Percentiles rank a stretch among this genome's conserved stretches.
phyloP scores from a whole-genome alignment of 164 flowering plant species.

The Macadamia integrifolia region DNA sequence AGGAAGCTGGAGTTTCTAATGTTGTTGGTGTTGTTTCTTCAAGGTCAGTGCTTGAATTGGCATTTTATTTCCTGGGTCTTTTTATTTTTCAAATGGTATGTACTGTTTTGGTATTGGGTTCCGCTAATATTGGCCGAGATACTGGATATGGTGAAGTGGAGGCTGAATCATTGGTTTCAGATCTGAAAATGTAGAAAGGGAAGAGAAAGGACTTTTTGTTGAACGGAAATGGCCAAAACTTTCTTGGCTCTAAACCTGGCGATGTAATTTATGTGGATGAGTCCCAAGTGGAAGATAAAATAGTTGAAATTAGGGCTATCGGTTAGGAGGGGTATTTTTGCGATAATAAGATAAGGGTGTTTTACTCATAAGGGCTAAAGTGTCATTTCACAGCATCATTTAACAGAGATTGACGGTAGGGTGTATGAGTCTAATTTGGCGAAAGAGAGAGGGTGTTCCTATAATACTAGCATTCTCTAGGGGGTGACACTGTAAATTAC shows the following conservation, averaged over 20 bases:
- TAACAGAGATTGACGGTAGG: no score
- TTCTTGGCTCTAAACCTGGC: conserved; percentile 9
- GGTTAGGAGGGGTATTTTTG: conserved; percentile 44
- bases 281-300: conserved; percentile 35
- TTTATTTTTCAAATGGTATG: conserved; percentile 57
- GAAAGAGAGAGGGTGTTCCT: no score
- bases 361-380: no score
- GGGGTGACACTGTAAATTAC: no score
- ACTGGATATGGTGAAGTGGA: conserved; percentile 9
- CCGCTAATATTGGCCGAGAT: conserved; percentile 17
- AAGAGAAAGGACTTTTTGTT: conserved; percentile 11
- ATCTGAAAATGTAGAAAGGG: conserved; percentile 8
- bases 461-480: no score
- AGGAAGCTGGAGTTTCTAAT: conserved; percentile 13
- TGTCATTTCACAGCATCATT: no score
- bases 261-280: conserved; percentile 23
- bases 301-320: conserved; percentile 59
- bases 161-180: conserved; percentile 10
- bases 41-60: conserved; percentile 26
- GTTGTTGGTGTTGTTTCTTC: conserved; percentile 14
- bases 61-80: conserved; percentile 39
- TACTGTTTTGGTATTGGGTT: conserved; percentile 47
- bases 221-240: conserved; percentile 5
- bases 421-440: no score
- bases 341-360: no score